Conservation (phyloP, 331 rosid genomes). For the Cydonia oblonga region DNA sequence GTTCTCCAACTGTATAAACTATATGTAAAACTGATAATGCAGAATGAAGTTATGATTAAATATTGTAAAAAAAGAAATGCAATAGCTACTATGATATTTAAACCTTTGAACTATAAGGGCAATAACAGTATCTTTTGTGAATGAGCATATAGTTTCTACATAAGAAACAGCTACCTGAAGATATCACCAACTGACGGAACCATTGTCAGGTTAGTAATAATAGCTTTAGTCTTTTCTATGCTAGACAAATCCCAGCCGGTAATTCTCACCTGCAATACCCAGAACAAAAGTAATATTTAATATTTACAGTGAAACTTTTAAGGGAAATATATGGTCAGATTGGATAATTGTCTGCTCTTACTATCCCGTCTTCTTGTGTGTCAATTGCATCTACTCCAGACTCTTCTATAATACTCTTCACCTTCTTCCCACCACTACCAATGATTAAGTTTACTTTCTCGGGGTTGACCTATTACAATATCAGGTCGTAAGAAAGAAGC, state of each 20-base stretch:
- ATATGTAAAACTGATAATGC: neutral
- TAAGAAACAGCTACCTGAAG: constrained; percentile 42
- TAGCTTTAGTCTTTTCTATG: constrained; percentile 74
- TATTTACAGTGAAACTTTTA: neutral
- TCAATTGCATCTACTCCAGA: constrained; percentile 86
- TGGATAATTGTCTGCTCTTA: constrained; percentile 31
- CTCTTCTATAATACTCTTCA: constrained; percentile 89
- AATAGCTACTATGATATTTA: neutral
- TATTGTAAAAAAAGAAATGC: neutral
- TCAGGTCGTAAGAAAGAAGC: constrained; percentile 9
- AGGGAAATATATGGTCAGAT: neutral
- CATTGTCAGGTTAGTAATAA: constrained; percentile 74
- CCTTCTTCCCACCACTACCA: constrained; percentile 93
- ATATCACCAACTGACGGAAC: constrained; percentile 86
- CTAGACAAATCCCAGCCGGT: constrained; percentile 67
- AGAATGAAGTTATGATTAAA: neutral
- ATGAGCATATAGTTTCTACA: neutral
- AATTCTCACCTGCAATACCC: constrained; percentile 76
- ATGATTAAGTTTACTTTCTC: constrained; percentile 72
- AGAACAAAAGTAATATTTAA: neutral
- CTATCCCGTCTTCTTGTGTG: constrained; percentile 72
- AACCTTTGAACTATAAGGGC: neutral
- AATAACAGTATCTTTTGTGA: neutral
- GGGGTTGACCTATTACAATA: constrained; percentile 54
- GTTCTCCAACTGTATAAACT: neutral